Percentiles rank a stretch among this genome's conserved stretches.
Evolutionary conservation across 2,329 filamentous ascomycete genomes (phyloP).

Genomic region (Calonectria crousiana): DNA sequence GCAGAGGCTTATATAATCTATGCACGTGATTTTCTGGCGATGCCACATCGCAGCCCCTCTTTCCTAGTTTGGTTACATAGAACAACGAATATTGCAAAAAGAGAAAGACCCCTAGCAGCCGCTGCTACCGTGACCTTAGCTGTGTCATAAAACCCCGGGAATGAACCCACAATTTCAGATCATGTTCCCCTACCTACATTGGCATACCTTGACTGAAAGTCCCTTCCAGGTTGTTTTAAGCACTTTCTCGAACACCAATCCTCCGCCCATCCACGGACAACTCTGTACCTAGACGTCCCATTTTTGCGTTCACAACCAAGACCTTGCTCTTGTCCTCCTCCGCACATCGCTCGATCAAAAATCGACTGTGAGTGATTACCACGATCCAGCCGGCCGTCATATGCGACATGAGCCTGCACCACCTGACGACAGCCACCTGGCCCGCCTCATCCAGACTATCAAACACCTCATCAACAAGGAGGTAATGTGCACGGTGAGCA

Average conservation of each 20-base stretch:
- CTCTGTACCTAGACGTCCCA: slow-evolving; percentile 32
- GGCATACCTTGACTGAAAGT: too few species aligned
- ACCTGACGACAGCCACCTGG: slow-evolving; percentile 33
- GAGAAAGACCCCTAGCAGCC: too few species aligned
- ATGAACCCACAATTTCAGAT: too few species aligned
- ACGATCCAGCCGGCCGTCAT: slow-evolving; percentile 30
- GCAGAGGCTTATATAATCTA: too few species aligned
- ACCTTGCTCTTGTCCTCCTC: slow-evolving; percentile 22
- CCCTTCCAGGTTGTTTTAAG: neutral
- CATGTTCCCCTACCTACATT: too few species aligned
- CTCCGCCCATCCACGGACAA: slow-evolving; percentile 23
- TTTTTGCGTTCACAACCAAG: slow-evolving; percentile 28
- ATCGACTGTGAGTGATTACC: slow-evolving; percentile 36
- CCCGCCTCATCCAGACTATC: slow-evolving; percentile 34
- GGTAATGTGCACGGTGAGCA: slow-evolving; percentile 34
- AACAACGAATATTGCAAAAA: too few species aligned
- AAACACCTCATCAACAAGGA: slow-evolving; percentile 38
- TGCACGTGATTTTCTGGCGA: too few species aligned
- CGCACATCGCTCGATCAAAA: slow-evolving; percentile 27
- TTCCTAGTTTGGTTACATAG: too few species aligned
- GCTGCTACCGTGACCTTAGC: too few species aligned
- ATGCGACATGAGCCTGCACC: slow-evolving; percentile 30
- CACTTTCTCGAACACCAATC: slow-evolving; percentile 19
- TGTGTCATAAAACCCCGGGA: too few species aligned
- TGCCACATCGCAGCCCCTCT: too few species aligned